These are phyloP conservation scores for Citrus unshiu DNA, from an alignment of 345 rosid species.

Conservation along the genomic window DNA sequence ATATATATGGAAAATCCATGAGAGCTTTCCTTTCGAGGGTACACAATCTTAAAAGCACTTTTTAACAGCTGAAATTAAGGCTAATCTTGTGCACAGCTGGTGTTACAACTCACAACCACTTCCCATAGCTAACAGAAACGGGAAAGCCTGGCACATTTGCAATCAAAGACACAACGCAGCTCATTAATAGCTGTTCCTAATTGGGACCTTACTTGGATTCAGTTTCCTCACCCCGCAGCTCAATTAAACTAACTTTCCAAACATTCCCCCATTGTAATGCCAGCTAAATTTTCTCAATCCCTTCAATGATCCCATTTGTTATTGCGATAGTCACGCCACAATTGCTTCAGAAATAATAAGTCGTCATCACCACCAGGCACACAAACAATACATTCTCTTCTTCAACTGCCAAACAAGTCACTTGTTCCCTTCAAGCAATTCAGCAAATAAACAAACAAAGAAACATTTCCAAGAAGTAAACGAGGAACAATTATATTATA, in stretches of 20 bases:
- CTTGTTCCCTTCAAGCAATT: background rate
- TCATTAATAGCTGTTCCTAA: constrained; percentile 5
- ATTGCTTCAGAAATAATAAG: background rate
- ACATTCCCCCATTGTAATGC: background rate
- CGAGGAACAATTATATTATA: constrained; percentile 5
- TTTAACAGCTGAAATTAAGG: background rate
- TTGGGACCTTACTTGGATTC: background rate
- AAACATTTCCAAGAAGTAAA: background rate
- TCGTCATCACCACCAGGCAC: background rate
- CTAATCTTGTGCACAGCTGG: background rate
- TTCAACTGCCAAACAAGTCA: background rate
- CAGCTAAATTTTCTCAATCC: background rate
- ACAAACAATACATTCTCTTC: background rate
- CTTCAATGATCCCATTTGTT: background rate
- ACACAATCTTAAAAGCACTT: background rate
- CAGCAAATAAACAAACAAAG: background rate
- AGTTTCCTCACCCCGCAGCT: background rate
- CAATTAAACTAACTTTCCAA: background rate
- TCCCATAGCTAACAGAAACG: background rate
- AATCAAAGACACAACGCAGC: background rate
- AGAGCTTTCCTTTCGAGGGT: background rate
- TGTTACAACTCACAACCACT: background rate
- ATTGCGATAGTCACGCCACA: constrained; percentile 4
- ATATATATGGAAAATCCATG: background rate
- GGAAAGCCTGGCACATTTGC: background rate